Base-by-base conservation (phyloP, 1,139 yeast species). In the Kluyveromyces marxianus region DNA sequence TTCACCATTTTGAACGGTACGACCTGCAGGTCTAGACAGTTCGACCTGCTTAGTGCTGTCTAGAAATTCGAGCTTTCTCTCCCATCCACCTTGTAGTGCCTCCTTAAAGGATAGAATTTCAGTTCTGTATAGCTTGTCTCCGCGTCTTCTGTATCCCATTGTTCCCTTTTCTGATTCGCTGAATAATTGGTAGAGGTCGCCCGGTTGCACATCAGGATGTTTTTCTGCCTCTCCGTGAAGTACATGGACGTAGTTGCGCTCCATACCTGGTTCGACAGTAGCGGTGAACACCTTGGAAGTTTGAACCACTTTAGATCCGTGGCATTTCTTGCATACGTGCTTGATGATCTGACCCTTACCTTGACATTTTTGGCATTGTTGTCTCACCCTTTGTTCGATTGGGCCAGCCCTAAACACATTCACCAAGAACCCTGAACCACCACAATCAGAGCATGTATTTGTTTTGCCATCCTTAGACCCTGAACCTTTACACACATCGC, bases 141-240 rank as follows among this genome's bases (percentile, higher is more conserved):
- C 85, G 49, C 88, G 75, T 56, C 98, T 76, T 63, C 96, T 76
- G 69, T 83, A 92, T 3, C 98, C 98, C 77, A 88, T 67, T 60
- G 83, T 83, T 31, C 70, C 70, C 8, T 55, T 56, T 21, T 71
- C 63, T 48, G 73, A 76, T 65, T 85, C 95, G 40, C 63, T 62
- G 39, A 88, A 62, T 38, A 70, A 72, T 25, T 89, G 71, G 41
- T 76, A 65, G 48, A 92, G 69, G 66, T 92, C 89, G 7, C 98
- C 98, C 2, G 96, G 78, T 10, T 74, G 75, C 71, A 79, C 74
- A 45, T 86, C 95, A 1, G 97, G 97, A 50, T 74, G 73, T 60
- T 80, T 83, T 60, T 90, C 95, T 4, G 94, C 92, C 63, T 88
- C 92, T 2, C 94, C 95, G 43, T 72, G 72, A 47, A 83, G 69